A percentile compares a stretch with the other conserved stretches of the same genome.
phyloP scores from a whole-genome alignment of 192 early-diverging fungal species.

The Mycoemilia scoparia region DNA sequence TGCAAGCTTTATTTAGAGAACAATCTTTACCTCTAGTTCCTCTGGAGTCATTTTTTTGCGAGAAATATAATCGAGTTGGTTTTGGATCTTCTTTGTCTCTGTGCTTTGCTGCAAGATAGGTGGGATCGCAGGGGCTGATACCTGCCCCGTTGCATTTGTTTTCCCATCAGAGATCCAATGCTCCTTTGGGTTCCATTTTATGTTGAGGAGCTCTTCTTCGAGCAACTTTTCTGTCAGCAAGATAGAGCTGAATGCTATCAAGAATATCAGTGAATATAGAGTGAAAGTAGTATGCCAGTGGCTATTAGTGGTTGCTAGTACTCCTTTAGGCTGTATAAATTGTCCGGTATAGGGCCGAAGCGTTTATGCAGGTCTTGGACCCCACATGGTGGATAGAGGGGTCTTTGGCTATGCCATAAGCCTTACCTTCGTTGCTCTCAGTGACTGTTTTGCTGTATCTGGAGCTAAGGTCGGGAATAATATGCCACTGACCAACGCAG shows the following conservation, averaged over 20 bases:
- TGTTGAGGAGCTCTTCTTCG: slow-evolving; percentile 15
- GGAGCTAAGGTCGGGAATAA: slow-evolving; percentile 10
- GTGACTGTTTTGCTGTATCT: slow-evolving; percentile 11
- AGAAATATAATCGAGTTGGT: too few species aligned
- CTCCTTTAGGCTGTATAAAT: too few species aligned
- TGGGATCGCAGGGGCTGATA: too few species aligned
- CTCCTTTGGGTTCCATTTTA: slow-evolving; percentile 12
- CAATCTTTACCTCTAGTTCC: slow-evolving; percentile 7
- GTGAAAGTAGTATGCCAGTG: not conserved
- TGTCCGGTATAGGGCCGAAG: too few species aligned
- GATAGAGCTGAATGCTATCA: slow-evolving; percentile 17
- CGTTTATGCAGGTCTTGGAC: too few species aligned
- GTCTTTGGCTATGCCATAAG: not conserved
- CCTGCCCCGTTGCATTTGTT: too few species aligned
- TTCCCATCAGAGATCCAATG: slow-evolving; percentile 22
- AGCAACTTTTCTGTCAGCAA: slow-evolving; percentile 18
- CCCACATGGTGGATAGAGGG: not conserved
- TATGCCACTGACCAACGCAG: slow-evolving; percentile 21
- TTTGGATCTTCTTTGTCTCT: too few species aligned
- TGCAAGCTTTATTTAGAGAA: not conserved
- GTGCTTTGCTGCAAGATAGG: too few species aligned
- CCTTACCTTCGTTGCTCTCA: slow-evolving; percentile 16
- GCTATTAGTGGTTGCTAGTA: too few species aligned
- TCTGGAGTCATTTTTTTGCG: slow-evolving; percentile 14
- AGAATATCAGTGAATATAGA: not conserved